A percentile compares a stretch with the other conserved stretches of the same genome.
Conservation (phyloP, 805 yeast species). For the Torulaspora gathmanii region DNA sequence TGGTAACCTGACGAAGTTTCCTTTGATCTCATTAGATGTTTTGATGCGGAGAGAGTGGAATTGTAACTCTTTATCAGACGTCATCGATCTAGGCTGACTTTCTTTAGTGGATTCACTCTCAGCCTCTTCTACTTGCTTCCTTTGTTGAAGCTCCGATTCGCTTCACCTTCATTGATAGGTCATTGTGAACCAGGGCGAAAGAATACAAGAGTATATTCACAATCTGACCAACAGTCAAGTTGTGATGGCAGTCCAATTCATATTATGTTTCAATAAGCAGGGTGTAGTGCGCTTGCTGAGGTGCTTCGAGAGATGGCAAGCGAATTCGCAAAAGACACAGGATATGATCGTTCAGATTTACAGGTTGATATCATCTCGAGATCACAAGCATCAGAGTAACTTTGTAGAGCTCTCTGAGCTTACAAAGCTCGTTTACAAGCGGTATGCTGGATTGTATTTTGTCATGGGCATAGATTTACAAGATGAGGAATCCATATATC, state of each 20-base stretch:
- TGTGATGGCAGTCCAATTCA: slow-evolving; percentile 70
- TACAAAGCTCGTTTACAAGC: slow-evolving; percentile 69
- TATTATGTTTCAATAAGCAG: slow-evolving; percentile 82
- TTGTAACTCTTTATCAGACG: slow-evolving; percentile 8
- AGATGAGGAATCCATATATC: slow-evolving; percentile 77
- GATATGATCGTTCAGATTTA: slow-evolving; percentile 50
- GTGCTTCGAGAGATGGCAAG: slow-evolving; percentile 52
- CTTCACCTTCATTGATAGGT: background rate
- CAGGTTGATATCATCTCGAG: slow-evolving; percentile 73
- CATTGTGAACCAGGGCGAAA: background rate
- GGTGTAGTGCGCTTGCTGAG: slow-evolving; percentile 86
- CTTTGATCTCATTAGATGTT: slow-evolving; percentile 21
- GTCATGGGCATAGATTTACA: slow-evolving; percentile 73
- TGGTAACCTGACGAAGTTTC: slow-evolving; percentile 32
- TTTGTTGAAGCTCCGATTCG: background rate
- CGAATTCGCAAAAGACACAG: slow-evolving; percentile 34
- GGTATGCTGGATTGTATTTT: slow-evolving; percentile 90
- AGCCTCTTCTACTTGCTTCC: background rate
- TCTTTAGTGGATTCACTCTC: background rate
- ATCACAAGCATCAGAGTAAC: slow-evolving; percentile 76
- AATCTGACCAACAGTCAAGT: background rate
- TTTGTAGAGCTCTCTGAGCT: slow-evolving; percentile 65
- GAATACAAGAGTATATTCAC: too few relatives aligned
- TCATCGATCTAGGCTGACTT: slow-evolving; percentile 3
- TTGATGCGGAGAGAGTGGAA: slow-evolving; percentile 14